Base-by-base conservation (phyloP, 805 yeast genomes). In the Naumovozyma baii region DNA sequence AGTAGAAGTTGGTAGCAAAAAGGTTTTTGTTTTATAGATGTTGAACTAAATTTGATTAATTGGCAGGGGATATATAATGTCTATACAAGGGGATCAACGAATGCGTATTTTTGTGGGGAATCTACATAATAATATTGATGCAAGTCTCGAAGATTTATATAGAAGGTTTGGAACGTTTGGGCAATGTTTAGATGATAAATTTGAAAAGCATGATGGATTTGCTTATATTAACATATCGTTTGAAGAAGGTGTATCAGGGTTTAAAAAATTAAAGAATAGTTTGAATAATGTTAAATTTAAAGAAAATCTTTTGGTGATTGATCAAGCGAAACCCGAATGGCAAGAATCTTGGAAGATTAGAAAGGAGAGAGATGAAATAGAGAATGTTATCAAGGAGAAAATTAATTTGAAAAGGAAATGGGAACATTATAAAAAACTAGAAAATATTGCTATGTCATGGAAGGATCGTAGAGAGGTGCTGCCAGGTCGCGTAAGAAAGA, bases 231-330 rank as follows among this genome's bases (percentile, higher is more conserved):
- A 82, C 17, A 64, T 90, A 59, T 61, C 66, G n/a, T 58, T 80
- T 10, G 57, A 68, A 1, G 64, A 67, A 3, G 65, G 68, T 3
- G 65, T 69, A 28, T 15, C 37, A 8, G 38, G 32, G 13, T 75
- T 70, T 39, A 62, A 60, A 1, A 73, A 72, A 35, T 60, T 90
- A 38, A 70, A 71, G 42, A 57, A 63, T 5, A 66, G 82, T 0
- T 70, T 84, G 46, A 73, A 85, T 55, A 92, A 88, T 22, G 73
- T 81, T 1, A 73, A 72, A 18, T 90, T 71, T 61, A 85, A 83
- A 70, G 95, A 94, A 2, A 69, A 80, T 18, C 74, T 70, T 39
- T 59, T 90, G 28, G 66, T 67, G 2, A 62, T 90, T 8, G 76
- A 71, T 38, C 57, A 63, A 34, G 96, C 96, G 3, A 74, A 70